These are phyloP conservation scores for Platanthera guangdongensis DNA, from an alignment of 106 monocot genomes.

Conservation along the genomic window DNA sequence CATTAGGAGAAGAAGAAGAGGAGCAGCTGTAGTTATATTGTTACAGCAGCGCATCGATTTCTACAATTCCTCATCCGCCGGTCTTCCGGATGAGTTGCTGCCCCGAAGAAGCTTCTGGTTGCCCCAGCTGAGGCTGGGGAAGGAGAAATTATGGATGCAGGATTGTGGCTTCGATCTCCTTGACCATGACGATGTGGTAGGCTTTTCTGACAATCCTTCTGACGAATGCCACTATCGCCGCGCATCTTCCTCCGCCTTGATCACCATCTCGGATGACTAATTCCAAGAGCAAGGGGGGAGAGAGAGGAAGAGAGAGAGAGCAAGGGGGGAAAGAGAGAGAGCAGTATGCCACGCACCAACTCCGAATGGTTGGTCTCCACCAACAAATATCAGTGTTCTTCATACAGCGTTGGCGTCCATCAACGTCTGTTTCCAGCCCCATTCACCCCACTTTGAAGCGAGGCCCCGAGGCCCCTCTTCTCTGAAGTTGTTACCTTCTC, in stretches of 20 bases:
- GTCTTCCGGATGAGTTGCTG: constrained; percentile 6
- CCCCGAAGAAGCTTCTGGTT: constrained; percentile 20
- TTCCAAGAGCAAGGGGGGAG: neutral
- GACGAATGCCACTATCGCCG: neutral
- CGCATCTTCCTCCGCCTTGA: constrained; percentile 4
- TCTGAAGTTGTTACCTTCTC: neutral
- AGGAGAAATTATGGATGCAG: constrained; percentile 23
- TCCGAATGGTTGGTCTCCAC: too few species aligned
- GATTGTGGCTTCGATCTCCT: neutral
- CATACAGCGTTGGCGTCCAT: neutral
- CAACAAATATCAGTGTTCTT: neutral
- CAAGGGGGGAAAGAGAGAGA: neutral
- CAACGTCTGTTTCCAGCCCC: neutral
- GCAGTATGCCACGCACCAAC: too few species aligned
- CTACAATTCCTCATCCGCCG: neutral
- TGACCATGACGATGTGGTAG: neutral
- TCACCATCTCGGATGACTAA: constrained; percentile 11
- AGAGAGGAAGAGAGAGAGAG: neutral
- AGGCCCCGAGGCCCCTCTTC: neutral
- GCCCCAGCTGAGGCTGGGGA: constrained; percentile 17
- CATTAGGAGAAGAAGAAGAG: neutral
- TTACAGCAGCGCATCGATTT: too few species aligned
- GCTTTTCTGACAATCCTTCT: constrained; percentile 12
- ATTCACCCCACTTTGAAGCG: neutral
- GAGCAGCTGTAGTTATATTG: too few species aligned